A percentile compares a stretch with the other conserved stretches of the same genome.
These are phyloP conservation scores for Annulohypoxylon moriforme DNA, from an alignment of 495 filamentous ascomycete species.

Conservation along the genomic window DNA sequence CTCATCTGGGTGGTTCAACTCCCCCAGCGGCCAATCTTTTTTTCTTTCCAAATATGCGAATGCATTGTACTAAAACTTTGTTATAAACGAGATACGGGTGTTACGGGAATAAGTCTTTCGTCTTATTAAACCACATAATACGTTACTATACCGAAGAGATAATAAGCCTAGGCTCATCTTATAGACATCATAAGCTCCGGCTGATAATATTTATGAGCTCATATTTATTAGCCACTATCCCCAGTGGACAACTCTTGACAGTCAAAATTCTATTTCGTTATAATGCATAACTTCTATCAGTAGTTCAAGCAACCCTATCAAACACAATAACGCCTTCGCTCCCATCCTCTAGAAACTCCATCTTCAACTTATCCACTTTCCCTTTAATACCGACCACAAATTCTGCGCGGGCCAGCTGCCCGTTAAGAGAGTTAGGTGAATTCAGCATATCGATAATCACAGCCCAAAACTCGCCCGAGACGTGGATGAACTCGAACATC, in stretches of 20 bases:
- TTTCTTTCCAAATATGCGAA: background rate
- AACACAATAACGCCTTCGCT: conserved; percentile 44
- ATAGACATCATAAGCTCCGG: too few species aligned
- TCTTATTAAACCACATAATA: too few species aligned
- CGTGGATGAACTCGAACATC: conserved; percentile 45
- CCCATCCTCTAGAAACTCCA: conserved; percentile 51
- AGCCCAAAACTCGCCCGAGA: conserved; percentile 52
- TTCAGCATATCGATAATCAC: conserved; percentile 42
- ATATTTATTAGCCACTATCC: too few species aligned
- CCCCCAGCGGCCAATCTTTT: background rate
- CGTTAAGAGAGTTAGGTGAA: conserved; percentile 30
- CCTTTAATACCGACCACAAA: conserved; percentile 55
- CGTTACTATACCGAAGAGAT: too few species aligned
- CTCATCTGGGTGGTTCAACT: background rate
- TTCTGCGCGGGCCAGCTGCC: conserved; percentile 47
- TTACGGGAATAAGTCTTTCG: too few species aligned
- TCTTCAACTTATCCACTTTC: conserved; percentile 45
- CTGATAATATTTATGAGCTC: too few species aligned
- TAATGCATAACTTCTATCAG: too few species aligned
- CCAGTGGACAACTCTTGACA: too few species aligned
- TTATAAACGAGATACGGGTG: too few species aligned
- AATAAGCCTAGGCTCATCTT: too few species aligned
- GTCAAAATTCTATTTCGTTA: too few species aligned
- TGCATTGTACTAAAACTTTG: too few species aligned
- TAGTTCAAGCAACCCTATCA: conserved; percentile 34